Evolutionary conservation across 495 filamentous ascomycete genomes (phyloP), one percentile per base, ranked within the genome.

Genomic region (Geoglossum glabrum): DNA sequence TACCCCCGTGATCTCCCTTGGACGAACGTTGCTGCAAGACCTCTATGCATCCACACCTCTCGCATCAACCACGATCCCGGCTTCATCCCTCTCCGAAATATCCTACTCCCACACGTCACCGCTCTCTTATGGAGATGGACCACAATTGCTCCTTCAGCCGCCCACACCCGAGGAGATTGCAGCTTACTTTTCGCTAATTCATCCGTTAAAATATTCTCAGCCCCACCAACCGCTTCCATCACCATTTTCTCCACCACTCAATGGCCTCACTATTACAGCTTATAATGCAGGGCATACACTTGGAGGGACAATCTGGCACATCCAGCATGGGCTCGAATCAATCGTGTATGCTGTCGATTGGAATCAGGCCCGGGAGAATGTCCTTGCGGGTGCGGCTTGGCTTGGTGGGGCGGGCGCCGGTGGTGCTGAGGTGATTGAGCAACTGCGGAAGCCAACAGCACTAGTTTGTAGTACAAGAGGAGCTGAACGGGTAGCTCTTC

Each of bases 271-370:
- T 1, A 85, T 99, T 56, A 96, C 92, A 7, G 92, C 92, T 1
- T 97, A 97, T 71, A 92, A 89, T 73, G 88, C 92, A 28, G 93
- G 92, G 31, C 90, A 95, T 66, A 95, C 90, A 0, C 79, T 97
- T 0, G 92, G 92, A 63, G 92, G 92, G 59, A 95, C 92, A 27
- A 95, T 99, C 70, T 99, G 92, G 92, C 90, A 97, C 65, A 88
- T 99, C 61, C 92, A 95, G 59, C 89, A 97, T 73, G 89, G 89
- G 0, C 77, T 96, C 66, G 92, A 99, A 66, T 94, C 88, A 0
- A 92, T 99, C 38, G 90, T 97, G 13, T 96, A 99, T 62, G 90
- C 93, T 0, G 84, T 95, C 15, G 90, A 97, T 64, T 99, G 93
- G 92, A 96, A 95, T 64, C 88, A 96, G 66, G 85, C 81, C 11